Base-by-base conservation (phyloP, 176 grass and related monocot species). In the Carex pumila region DNA sequence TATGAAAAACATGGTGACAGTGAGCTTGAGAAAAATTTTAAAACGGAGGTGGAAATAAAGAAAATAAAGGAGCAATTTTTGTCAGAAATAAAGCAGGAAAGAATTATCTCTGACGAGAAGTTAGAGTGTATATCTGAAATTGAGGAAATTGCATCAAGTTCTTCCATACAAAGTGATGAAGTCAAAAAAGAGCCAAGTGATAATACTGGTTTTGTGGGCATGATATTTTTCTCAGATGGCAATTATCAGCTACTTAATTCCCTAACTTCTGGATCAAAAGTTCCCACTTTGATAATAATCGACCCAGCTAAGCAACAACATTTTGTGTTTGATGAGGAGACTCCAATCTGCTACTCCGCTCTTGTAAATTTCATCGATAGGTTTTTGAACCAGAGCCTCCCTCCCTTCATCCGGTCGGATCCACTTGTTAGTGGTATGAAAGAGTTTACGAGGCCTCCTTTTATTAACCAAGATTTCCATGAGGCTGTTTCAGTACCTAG, bases 251-350 rank as follows among this genome's bases (percentile, higher is more conserved):
- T 98, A 34, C 80, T 98, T 66, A 79, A 41, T 90, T 72, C 85
- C 74, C 87, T 98, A 85, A 98, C 92, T 81, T 88, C 87, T 83
- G 87, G 82, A 79, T 93, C 92, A 71, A 94, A 54, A 83, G 85
- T 93, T 76, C 95, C 95, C 75, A 90, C 92, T 32, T 69, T 98
- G 80, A 73, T 98, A 83, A 98, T 98, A 86, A 86, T 98, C 85
- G 90, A 98, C 81, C 89, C 95, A 83, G 29, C 88, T 83, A 63
- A 68, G 78, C 89, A 94, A 71, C 84, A 93, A 6, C 91, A 98
- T 79, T 94, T 88, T 71, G 53, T 94, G 19, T 89, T 93, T 89
- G 82, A 89, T 41, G 52, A 91, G 60, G 89, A 94, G 87, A 90
- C 54, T 53, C 84, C 85, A 47, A 93, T 93, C 81, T 87, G 72